A percentile compares a stretch with the other conserved stretches of the same genome.
Evolutionary conservation across 208 protist genomes (phyloP).

Genomic region (Acanthamoeba divionensis): DNA sequence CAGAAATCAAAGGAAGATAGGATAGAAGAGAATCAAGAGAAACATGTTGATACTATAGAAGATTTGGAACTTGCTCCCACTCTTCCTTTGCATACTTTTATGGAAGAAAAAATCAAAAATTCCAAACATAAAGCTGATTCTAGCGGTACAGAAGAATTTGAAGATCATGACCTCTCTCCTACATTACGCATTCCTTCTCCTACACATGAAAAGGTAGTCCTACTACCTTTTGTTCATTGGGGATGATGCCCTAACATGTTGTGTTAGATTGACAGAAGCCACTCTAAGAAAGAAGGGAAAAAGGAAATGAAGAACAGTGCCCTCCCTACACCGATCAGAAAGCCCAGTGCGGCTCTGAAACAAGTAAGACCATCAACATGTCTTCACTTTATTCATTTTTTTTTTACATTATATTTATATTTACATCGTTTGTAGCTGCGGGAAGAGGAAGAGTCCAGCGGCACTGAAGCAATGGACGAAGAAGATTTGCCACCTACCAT

Average conservation of each 20-base stretch:
- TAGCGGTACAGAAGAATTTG: slow-evolving; percentile 25
- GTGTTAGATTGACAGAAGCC: neutral
- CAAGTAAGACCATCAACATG: neutral
- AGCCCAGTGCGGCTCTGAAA: neutral
- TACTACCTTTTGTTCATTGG: too few relatives aligned
- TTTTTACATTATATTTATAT: neutral
- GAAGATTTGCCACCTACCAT: neutral
- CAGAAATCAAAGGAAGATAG: neutral
- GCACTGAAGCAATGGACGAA: neutral
- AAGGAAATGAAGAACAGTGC: neutral
- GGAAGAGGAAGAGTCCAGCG: neutral
- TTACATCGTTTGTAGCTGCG: neutral
- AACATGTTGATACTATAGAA: neutral
- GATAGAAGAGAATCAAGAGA: neutral
- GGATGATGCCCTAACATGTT: too few relatives aligned
- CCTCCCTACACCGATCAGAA: neutral
- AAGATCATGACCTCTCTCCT: neutral
- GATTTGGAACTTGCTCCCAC: neutral
- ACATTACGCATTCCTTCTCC: neutral
- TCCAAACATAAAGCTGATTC: too few relatives aligned
- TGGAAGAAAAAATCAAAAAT: neutral
- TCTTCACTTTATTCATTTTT: neutral
- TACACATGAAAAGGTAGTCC: too few relatives aligned
- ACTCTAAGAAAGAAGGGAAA: neutral
- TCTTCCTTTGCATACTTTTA: neutral